A percentile compares a stretch with the other conserved stretches of the same genome.
Conservation (phyloP, 805 yeast genomes). For the Debaryomyces castellii region DNA sequence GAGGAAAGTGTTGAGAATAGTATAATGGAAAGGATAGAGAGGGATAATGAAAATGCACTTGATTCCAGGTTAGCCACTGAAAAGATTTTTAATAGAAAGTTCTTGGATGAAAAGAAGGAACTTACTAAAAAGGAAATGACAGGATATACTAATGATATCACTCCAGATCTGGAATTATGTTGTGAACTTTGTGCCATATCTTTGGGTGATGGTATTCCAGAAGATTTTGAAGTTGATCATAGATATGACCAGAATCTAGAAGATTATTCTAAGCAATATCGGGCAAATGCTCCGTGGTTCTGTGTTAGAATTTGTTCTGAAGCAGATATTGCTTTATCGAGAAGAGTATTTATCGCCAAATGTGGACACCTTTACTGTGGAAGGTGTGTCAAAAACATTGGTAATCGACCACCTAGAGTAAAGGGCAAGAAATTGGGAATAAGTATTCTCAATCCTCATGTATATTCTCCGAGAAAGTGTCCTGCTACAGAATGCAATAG, state of each 20-base stretch:
- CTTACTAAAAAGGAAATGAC: constrained; percentile 18
- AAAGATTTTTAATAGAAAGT: constrained; percentile 27
- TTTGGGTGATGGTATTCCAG: constrained; percentile 74
- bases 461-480: constrained; percentile 58
- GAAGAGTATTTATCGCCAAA: constrained; percentile 58
- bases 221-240: constrained; percentile 39
- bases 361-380: constrained; percentile 93
- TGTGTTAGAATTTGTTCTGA: constrained; percentile 48
- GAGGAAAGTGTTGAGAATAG: constrained; percentile 20
- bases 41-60: constrained; percentile 37
- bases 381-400: constrained; percentile 70
- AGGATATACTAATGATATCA: constrained; percentile 33
- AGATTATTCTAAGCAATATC: constrained; percentile 21
- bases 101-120: constrained; percentile 27
- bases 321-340: constrained; percentile 60
- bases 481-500: constrained; percentile 52
- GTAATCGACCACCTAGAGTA: constrained; percentile 35
- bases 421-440: constrained; percentile 15
- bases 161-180: constrained; percentile 16
- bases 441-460: constrained; percentile 32
- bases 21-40: constrained; percentile 39
- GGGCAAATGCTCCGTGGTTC: constrained; percentile 67
- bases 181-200: constrained; percentile 71
- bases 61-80: constrained; percentile 33
- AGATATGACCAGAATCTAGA: constrained; percentile 26